These are phyloP conservation scores for Martiniozyma abietophila DNA, from an alignment of 805 yeast genomes.

Conservation along the genomic window DNA sequence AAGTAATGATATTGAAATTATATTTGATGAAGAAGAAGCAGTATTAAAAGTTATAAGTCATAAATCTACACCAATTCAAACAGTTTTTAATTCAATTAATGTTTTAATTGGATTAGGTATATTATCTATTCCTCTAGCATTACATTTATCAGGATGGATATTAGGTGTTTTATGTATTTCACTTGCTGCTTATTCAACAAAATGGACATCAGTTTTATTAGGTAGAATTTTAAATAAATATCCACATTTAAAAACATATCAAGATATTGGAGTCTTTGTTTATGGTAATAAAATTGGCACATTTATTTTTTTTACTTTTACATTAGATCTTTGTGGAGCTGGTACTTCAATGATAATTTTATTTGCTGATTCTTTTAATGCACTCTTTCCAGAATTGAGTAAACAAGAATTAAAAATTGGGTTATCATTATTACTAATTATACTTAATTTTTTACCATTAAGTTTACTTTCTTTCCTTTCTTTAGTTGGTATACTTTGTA, in stretches of 20 bases:
- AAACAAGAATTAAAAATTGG: constrained; percentile 32
- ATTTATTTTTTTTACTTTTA: constrained; percentile 39
- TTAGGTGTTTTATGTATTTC: constrained; percentile 36
- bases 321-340: constrained; percentile 54
- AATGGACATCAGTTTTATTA: constrained; percentile 44
- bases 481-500: constrained; percentile 61
- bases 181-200: constrained; percentile 39
- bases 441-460: constrained; percentile 59
- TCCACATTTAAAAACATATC: constrained; percentile 40
- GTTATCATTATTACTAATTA: constrained; percentile 31
- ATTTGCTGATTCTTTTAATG: constrained; percentile 51
- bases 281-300: constrained; percentile 38
- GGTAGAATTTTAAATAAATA: constrained; percentile 37
- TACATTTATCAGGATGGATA: constrained; percentile 61
- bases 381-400: constrained; percentile 35
- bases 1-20: constrained; percentile 1
- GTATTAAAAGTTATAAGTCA: constrained; percentile 18
- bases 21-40: constrained; percentile 2
- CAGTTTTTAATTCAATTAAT: constrained; percentile 69
- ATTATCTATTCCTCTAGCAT: constrained; percentile 62
- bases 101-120: constrained; percentile 71
- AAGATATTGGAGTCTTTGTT: constrained; percentile 44
- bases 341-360: constrained; percentile 47
- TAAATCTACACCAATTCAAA: constrained; percentile 61
- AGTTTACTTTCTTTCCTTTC: constrained; percentile 62